A percentile compares a stretch with the other conserved stretches of the same genome.
phyloP scores from a whole-genome alignment of 192 early-diverging fungal species.

The Backusella westeae region DNA sequence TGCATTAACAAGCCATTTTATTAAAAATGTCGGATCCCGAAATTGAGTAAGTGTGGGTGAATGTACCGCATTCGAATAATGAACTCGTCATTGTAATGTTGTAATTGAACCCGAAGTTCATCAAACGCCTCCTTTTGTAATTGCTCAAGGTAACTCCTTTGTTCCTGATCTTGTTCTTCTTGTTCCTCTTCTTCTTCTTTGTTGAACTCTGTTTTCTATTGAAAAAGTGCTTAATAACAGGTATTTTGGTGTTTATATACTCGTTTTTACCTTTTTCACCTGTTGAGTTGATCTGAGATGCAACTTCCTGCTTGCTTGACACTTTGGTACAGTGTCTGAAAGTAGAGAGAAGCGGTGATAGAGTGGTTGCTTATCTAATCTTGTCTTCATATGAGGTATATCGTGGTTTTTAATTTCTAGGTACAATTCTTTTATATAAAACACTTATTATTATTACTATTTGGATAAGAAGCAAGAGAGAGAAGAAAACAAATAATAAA shows the following conservation, averaged over 20 bases:
- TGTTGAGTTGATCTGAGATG: background rate
- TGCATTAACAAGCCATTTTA: no score
- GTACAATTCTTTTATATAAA: background rate
- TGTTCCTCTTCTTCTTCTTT: background rate
- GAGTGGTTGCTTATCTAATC: background rate
- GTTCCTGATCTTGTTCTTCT: background rate
- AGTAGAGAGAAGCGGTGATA: background rate
- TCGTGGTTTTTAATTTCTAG: background rate
- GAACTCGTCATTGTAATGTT: slow-evolving; percentile 4
- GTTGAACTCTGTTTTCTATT: background rate
- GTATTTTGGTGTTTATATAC: background rate
- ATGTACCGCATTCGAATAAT: background rate
- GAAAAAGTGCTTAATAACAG: background rate
- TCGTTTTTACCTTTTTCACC: background rate
- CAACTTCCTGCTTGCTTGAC: background rate
- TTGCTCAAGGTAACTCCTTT: background rate
- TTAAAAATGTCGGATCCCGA: no score
- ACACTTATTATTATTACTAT: background rate
- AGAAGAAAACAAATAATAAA: background rate
- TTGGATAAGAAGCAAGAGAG: background rate
- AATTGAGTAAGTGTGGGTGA: no score
- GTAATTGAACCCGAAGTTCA: background rate
- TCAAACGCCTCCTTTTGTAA: background rate
- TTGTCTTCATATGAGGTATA: background rate
- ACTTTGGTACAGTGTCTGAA: background rate